Conservation (phyloP, 805 yeast species). For the Candida dendrica region DNA sequence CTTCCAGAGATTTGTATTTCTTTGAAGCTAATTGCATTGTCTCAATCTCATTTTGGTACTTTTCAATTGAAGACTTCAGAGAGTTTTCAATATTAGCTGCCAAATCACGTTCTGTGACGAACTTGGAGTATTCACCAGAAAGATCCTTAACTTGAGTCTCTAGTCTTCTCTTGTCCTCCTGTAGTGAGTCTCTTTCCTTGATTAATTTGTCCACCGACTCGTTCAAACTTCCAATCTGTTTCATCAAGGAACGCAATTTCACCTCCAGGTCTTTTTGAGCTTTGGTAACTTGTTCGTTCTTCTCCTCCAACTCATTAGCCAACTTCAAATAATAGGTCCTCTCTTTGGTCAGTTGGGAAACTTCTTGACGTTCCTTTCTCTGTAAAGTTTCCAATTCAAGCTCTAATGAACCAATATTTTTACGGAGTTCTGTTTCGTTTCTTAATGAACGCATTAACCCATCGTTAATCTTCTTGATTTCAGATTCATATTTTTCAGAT, state of each 20-base stretch:
- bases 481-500: slow-evolving; percentile 39
- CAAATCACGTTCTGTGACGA: slow-evolving; percentile 22
- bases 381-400: slow-evolving; percentile 53
- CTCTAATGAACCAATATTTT: slow-evolving; percentile 52
- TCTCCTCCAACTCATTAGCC: slow-evolving; percentile 33
- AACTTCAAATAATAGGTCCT: slow-evolving; percentile 34
- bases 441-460: slow-evolving; percentile 50
- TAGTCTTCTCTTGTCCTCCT: slow-evolving; percentile 39
- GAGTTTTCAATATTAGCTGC: slow-evolving; percentile 11
- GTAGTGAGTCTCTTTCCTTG: slow-evolving; percentile 54
- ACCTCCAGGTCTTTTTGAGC: slow-evolving; percentile 39
- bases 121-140: slow-evolving; percentile 31
- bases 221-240: slow-evolving; percentile 51
- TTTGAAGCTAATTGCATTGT: slow-evolving; percentile 23
- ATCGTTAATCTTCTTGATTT: slow-evolving; percentile 45
- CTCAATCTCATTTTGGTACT: slow-evolving; percentile 24
- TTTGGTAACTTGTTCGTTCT: slow-evolving; percentile 33
- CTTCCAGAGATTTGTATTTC: slow-evolving; percentile 13
- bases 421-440: slow-evolving; percentile 59
- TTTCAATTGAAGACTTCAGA: slow-evolving; percentile 13
- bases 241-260: slow-evolving; percentile 35
- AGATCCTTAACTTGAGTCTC: slow-evolving; percentile 38
- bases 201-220: slow-evolving; percentile 54
- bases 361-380: slow-evolving; percentile 28
- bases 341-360: slow-evolving; percentile 33